Base-by-base conservation (phyloP, 129 eudicot species). In the Artemisia annua region DNA sequence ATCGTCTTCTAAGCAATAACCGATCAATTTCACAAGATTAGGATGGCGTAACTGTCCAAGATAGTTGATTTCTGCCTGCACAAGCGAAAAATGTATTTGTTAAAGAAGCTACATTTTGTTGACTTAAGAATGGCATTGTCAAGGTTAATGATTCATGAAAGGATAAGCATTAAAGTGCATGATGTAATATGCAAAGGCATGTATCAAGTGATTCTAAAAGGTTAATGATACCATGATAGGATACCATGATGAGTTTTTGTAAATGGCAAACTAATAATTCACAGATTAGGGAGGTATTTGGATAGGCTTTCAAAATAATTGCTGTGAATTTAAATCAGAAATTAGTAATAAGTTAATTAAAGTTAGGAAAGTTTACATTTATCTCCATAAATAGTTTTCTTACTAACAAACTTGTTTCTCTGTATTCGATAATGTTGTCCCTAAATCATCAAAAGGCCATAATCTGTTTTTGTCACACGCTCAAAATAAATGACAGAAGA, bases 1-100 rank as follows among this genome's bases (percentile, higher is more conserved):
- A 46, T 91, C 97, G 65, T 91, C 97, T 80, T 91, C 97, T 80
- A 88, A 75, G 83, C 97, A 91, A 69, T 85, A 91, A 75, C 97
- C 97, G 15, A 91, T 80, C 74, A 91, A 73, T 70, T 73, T 91
- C 56, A 91, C 97, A 80, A 91, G 97, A 88, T 91, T 91, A 9
- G 91, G 97, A 74, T 91, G 97, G 69, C 85, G 87, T 16, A 91
- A 75, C 79, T 85, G 91, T 55, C 97, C 91, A 57, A 91, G 91
- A 80, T 91, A 91, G 78, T 83, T 91, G 53, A 91, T 91, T 78
- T 91, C 97, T 58, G 97, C 97, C 97, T 91, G 87, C 68, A 65
- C 58, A 80, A 75, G 53, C 63, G 3, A 67, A 77, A 28, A 13
- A 73, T 35, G 52, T 28, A 22, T 65, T 26, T 71, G 24, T 61